phyloP scores from a whole-genome alignment of 225 moss, liverwort and hornwort species.

The Climacium dendroides region DNA sequence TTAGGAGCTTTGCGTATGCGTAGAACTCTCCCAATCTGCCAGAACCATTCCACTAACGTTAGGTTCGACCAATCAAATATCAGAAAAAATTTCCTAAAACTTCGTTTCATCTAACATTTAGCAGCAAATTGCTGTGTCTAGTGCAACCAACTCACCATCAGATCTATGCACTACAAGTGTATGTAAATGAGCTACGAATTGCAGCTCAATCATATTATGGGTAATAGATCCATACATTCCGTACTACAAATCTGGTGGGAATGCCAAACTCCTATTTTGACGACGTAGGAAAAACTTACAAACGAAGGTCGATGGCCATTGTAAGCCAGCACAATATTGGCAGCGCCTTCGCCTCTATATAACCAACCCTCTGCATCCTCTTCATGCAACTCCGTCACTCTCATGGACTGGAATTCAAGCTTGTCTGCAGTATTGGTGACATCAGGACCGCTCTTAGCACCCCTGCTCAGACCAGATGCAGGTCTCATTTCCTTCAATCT shows the following conservation, averaged over 20 bases:
- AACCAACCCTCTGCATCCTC: conserved; percentile 63
- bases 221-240: not conserved
- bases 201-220: not conserved
- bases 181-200: not conserved
- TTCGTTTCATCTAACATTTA: not conserved
- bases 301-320: conserved; percentile 55
- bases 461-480: not conserved
- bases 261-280: not conserved
- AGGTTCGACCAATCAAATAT: not conserved
- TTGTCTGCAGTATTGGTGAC: not conserved
- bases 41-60: not conserved
- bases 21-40: conserved; percentile 55
- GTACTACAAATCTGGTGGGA: not conserved
- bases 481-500: not conserved
- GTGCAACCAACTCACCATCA: not conserved
- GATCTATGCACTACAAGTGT: not conserved
- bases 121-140: not conserved
- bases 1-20: conserved; percentile 44
- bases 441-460: not conserved
- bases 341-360: conserved; percentile 88
- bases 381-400: conserved; percentile 20
- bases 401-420: conserved; percentile 14
- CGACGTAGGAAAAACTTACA: conserved; percentile 13
- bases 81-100: not conserved
- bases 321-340: conserved; percentile 81